A percentile compares a stretch with the other conserved stretches of the same genome.
phyloP scores from a whole-genome alignment of 306 rosid species.

The Trifolium subterraneum region DNA sequence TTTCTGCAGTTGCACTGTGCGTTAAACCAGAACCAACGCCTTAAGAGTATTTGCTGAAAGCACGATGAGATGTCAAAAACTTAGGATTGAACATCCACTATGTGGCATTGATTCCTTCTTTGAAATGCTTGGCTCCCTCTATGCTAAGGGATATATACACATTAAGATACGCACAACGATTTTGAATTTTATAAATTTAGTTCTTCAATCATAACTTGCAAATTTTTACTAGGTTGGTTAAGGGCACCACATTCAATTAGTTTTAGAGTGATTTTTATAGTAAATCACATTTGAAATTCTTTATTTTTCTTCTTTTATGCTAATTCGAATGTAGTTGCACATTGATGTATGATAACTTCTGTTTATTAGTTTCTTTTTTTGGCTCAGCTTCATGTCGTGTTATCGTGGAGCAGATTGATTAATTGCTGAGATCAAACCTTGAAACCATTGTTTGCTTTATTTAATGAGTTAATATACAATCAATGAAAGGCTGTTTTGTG shows the following conservation, averaged over 20 bases:
- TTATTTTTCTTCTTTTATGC: slow-evolving; percentile 23
- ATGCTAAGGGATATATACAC: slow-evolving; percentile 27
- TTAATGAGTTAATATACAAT: slow-evolving; percentile 7
- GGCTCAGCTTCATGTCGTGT: slow-evolving; percentile 20
- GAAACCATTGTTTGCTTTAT: slow-evolving; percentile 19
- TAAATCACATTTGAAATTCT: slow-evolving; percentile 45
- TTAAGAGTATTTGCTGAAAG: not conserved
- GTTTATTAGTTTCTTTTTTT: slow-evolving; percentile 19
- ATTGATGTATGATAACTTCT: not conserved
- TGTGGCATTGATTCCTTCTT: slow-evolving; percentile 9
- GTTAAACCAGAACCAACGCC: not conserved
- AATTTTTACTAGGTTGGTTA: slow-evolving; percentile 31
- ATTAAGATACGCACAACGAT: slow-evolving; percentile 40
- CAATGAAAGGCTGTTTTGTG: not conserved
- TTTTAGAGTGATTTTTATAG: slow-evolving; percentile 52
- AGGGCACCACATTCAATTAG: slow-evolving; percentile 41
- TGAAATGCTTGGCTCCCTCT: not conserved
- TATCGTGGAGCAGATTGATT: slow-evolving; percentile 19
- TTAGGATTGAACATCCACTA: not conserved
- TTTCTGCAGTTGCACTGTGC: not conserved
- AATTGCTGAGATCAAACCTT: slow-evolving; percentile 16
- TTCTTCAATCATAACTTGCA: slow-evolving; percentile 42
- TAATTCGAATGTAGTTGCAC: slow-evolving; percentile 26
- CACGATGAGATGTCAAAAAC: not conserved
- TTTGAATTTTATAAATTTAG: slow-evolving; percentile 50